Evolutionary conservation across 495 filamentous ascomycete species (phyloP).

Genomic region (Venustampulla echinocandica): DNA sequence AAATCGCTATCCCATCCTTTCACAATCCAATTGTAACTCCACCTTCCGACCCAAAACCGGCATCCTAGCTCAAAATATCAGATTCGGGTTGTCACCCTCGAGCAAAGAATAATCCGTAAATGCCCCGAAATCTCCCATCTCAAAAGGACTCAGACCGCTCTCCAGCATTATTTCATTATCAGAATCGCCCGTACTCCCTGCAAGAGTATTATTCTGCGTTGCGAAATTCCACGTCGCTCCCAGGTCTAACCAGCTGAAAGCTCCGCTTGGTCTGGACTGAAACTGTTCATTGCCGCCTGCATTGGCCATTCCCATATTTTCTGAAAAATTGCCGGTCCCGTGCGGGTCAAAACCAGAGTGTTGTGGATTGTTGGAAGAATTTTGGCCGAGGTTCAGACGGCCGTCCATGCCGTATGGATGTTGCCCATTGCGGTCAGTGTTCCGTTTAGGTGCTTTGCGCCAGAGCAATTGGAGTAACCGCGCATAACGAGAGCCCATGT

Average conservation of each 20-base stretch:
- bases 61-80: constrained; percentile 17
- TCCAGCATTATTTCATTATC: constrained; percentile 5
- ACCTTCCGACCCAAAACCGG: background rate
- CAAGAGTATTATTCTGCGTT: constrained; percentile 19
- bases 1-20: no score
- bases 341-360: background rate
- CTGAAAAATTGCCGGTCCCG: no score
- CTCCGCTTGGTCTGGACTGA: background rate
- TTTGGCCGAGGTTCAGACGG: background rate
- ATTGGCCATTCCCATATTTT: constrained; percentile 4
- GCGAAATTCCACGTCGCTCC: constrained; percentile 23
- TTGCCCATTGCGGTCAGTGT: background rate
- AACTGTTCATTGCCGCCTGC: background rate
- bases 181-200: constrained; percentile 9
- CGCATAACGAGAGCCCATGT: constrained; percentile 23
- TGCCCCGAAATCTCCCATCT: constrained; percentile 6
- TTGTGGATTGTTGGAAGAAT: constrained; percentile 1
- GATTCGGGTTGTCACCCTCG: constrained; percentile 19
- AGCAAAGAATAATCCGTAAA: constrained; percentile 19
- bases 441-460: constrained; percentile 18
- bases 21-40: background rate
- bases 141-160: constrained; percentile 20
- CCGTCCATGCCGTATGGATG: constrained; percentile 1
- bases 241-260: constrained; percentile 23
- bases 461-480: constrained; percentile 21